Base-by-base conservation (phyloP, 2,329 filamentous ascomycete species). In the Ilyonectria robusta region DNA sequence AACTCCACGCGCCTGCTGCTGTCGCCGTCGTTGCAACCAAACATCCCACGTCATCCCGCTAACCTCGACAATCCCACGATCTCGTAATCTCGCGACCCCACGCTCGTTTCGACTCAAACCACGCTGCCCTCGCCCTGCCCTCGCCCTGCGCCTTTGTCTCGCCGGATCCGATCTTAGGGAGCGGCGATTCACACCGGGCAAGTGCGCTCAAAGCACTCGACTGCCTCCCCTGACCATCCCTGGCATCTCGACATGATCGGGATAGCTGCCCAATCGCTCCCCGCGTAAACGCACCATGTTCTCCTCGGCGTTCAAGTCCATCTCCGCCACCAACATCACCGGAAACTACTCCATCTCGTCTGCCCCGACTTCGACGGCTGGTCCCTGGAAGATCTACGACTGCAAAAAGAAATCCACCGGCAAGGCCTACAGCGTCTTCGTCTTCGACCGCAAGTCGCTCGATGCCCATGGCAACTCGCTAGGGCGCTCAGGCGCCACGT, bases 301-400 rank as follows among this genome's bases (percentile, higher is more conserved):
- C 83, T 94, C 94, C 78, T 95, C 92, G 69, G 94, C 94, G 72
- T 88, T 98, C 79, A 98, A 98, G 83, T 97, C 95, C 70, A 95
- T 98, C 80, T 92, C 91, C 71, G 95, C 89, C 75, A 87, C 93
- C 67, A 97, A 98, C 83, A 98, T 99, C 83, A 91, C 91, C 66
- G 91, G 92, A 78, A 97, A 97, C 83, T 99, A 99, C 82, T 90
- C 92, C 73, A 86, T 98, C 72, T 92, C 94, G 23, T 87, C 91
- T 29, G 90, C 89, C 66, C 89, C 93, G 11, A 92, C 90, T n/a
- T 93, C 94, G 58, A 90, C 90, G 59, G 93, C 95, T 17, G 96
- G 96, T 19, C 94, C 95, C 65, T 99, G 96, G 96, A 97, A 94
- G 84, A 96, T 99, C 77, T 95, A 95, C 86, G 95, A 98, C 83